These are phyloP conservation scores for Ophiocordyceps australis DNA, from an alignment of 2,329 filamentous ascomycete genomes.

Conservation along the genomic window DNA sequence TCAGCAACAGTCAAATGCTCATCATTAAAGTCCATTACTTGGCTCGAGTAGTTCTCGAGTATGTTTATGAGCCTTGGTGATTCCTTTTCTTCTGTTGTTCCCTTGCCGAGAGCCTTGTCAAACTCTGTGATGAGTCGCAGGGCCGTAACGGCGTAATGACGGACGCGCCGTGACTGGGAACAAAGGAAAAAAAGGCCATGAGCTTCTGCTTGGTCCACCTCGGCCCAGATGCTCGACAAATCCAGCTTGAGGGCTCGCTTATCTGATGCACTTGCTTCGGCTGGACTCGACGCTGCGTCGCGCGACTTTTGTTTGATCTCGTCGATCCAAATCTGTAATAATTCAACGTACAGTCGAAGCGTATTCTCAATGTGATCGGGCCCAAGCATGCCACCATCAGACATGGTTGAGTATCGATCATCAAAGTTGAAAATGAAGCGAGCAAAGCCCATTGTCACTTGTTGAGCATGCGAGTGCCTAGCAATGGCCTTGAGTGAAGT, in stretches of 20 bases:
- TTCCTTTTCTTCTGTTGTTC: constrained; percentile 36
- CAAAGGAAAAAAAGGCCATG: constrained; percentile 95
- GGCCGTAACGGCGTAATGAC: constrained; percentile 82
- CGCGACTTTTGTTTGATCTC: constrained; percentile 79
- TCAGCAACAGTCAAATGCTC: constrained; percentile 85
- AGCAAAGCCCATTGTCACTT: constrained; percentile 91
- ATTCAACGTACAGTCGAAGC: constrained; percentile 76
- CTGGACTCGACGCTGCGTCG: constrained; percentile 46
- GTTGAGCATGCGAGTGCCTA: constrained; percentile 78
- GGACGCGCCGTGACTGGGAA: constrained; percentile 80
- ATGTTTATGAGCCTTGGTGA: constrained; percentile 71
- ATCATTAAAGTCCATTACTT: constrained; percentile 82
- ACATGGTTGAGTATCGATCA: constrained; percentile 93
- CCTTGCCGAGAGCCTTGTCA: constrained; percentile 69
- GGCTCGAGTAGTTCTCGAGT: constrained; percentile 72
- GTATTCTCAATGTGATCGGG: constrained; percentile 91
- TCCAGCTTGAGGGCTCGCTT: constrained; percentile 65
- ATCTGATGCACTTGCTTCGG: constrained; percentile 44
- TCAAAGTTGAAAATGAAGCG: constrained; percentile 98
- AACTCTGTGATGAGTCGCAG: constrained; percentile 86
- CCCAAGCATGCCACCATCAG: constrained; percentile 90
- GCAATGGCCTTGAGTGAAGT: constrained; percentile 92
- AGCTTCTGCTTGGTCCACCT: constrained; percentile 92
- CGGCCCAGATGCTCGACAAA: constrained; percentile 71
- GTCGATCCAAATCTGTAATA: constrained; percentile 93